Base-by-base conservation (phyloP, 345 rosid genomes). In the Pistacia atlantica region DNA sequence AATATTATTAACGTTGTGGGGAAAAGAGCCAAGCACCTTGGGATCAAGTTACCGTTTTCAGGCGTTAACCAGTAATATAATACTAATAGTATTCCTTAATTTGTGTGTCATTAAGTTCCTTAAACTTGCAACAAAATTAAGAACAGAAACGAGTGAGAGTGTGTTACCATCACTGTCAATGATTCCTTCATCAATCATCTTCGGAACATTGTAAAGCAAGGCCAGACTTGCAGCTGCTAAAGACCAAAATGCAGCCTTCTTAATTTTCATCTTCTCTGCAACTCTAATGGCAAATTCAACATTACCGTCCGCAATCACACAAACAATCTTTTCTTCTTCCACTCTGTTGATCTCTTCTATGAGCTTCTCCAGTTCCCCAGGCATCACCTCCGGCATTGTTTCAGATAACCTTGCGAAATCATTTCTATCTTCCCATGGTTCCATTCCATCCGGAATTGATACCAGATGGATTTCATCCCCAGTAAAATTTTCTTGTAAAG, bases 251-350 rank as follows among this genome's bases (percentile, higher is more conserved):
- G 17, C 33, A 37, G 69, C 81, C 52, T 33, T 20, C 48, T 58
- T 56, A 11, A 78, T 59, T 38, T 64, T 48, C 67, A 73, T 22
- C 69, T 73, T 67, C n/a, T 68, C 60, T 5, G 81, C 81, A 18
- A 72, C 25, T 59, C 66, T 45, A 20, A 73, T 16, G n/a, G 67
- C 68, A 62, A 69, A 73, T 17, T 69, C 63, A 62, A 79, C 13
- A 12, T 1, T 20, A 16, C 33, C 58, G 57, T 78, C 77, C 8
- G 63, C 72, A 35, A 79, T 37, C 5, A 79, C 59, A 54, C 71
- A 75, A 5, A 18, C 42, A 14, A 74, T 62, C 58, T 61, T 56
- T 10, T 64, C 72, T 25, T n/a, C 78, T 35, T 62, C 71, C 3
- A 22, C 28, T 5, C 42, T 31, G 20, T 67, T 69, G 8, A 79